A percentile compares a stretch with the other conserved stretches of the same genome.
Conservation (phyloP, 2,329 filamentous ascomycete genomes). For the Aschersonia sp. region DNA sequence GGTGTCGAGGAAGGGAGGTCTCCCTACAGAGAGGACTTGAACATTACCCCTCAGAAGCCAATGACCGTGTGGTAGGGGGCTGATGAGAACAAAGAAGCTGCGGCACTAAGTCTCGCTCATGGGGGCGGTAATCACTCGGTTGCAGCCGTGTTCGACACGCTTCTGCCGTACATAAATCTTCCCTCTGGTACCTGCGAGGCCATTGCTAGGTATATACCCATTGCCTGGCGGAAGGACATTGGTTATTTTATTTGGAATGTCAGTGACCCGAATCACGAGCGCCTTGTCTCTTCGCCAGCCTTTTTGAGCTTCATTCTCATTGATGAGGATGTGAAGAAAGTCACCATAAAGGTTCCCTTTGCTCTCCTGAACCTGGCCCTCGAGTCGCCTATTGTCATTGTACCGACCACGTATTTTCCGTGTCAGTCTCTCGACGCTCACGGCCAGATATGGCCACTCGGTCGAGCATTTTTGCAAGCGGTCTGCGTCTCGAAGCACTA, state of each 20-base stretch:
- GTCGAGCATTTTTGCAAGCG: neutral
- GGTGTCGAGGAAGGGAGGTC: neutral
- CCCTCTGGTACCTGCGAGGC: neutral
- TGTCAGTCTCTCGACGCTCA: constrained; percentile 5
- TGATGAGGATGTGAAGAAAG: neutral
- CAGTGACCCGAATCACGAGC: neutral
- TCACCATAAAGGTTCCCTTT: neutral
- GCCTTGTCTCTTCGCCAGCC: neutral
- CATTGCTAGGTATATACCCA: neutral
- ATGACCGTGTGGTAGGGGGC: neutral
- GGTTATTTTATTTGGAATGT: neutral
- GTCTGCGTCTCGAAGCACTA: neutral
- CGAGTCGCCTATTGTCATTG: neutral
- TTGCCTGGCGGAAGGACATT: neutral
- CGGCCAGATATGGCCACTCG: neutral
- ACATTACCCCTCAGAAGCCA: neutral
- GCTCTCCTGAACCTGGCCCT: neutral
- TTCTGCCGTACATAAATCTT: neutral
- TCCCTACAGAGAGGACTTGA: neutral
- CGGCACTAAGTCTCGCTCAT: neutral
- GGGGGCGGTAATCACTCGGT: neutral
- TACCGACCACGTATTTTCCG: neutral
- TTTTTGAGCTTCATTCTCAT: neutral
- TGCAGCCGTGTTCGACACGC: neutral
- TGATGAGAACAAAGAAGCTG: neutral